Percentiles rank a stretch among this genome's conserved stretches.
These are phyloP conservation scores for Corchorus olitorius DNA, from an alignment of 345 rosid species.

Conservation along the genomic window DNA sequence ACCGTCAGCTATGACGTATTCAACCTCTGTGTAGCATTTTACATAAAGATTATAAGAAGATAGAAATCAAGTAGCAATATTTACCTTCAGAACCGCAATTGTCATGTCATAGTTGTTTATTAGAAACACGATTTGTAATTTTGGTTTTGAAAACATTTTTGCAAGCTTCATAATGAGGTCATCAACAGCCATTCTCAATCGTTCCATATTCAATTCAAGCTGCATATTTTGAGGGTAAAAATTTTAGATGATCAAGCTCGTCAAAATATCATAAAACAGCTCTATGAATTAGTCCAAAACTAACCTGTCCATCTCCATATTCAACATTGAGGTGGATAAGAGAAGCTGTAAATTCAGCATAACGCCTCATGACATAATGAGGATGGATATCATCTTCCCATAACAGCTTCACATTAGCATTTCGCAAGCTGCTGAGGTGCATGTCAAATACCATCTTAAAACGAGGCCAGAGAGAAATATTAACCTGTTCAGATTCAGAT, in stretches of 20 bases:
- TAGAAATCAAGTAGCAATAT: constrained; percentile 11
- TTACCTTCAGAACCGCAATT: constrained; percentile 90
- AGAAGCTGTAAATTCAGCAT: constrained; percentile 96
- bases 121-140: constrained; percentile 82
- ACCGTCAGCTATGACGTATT: constrained; percentile 6
- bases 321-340: constrained; percentile 94
- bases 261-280: not conserved
- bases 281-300: constrained; percentile 12
- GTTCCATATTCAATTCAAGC: constrained; percentile 96
- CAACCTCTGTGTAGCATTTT: not conserved
- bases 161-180: constrained; percentile 90
- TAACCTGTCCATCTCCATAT: constrained; percentile 97
- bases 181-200: constrained; percentile 93
- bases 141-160: constrained; percentile 64
- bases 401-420: constrained; percentile 81
- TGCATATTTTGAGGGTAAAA: constrained; percentile 38
- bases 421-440: constrained; percentile 87
- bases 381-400: constrained; percentile 99
- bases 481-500: constrained; percentile 63
- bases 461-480: constrained; percentile 96
- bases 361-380: constrained; percentile 99
- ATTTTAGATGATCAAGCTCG: constrained; percentile 4
- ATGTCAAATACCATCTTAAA: constrained; percentile 94
- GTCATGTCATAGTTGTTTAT: constrained; percentile 98
- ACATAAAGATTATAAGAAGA: constrained; percentile 5